phyloP scores from a whole-genome alignment of 75 land plant species.

The Cunninghamia lanceolata region DNA sequence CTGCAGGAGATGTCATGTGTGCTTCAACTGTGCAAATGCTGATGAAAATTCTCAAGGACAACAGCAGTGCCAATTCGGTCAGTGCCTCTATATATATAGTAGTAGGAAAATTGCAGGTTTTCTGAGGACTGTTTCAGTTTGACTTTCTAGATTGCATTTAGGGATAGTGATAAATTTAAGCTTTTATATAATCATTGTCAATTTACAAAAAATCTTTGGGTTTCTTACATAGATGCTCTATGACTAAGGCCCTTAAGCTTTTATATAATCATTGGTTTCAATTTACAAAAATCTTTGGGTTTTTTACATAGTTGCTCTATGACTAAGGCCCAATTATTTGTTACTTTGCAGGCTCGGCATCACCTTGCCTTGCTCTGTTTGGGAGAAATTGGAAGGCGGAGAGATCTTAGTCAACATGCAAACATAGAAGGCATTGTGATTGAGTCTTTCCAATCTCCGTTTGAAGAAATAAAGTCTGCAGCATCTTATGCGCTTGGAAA shows the following conservation, averaged over 20 bases:
- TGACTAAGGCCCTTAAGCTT: not conserved
- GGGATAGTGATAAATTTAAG: not conserved
- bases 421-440: slow-evolving; percentile 87
- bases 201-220: no score
- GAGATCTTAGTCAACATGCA: slow-evolving; percentile 78
- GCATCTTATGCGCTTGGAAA: slow-evolving; percentile 98
- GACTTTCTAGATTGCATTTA: not conserved
- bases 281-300: not conserved
- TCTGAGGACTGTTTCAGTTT: not conserved
- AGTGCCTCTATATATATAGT: slow-evolving; percentile 11
- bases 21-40: slow-evolving; percentile 90
- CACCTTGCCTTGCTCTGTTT: slow-evolving; percentile 87
- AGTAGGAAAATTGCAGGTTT: not conserved
- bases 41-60: slow-evolving; percentile 57
- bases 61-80: slow-evolving; percentile 67
- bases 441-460: slow-evolving; percentile 97
- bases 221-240: no score
- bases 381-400: slow-evolving; percentile 97
- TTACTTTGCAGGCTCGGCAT: slow-evolving; percentile 45
- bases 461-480: slow-evolving; percentile 98
- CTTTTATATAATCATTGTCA: not conserved
- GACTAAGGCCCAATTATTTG: not conserved
- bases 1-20: slow-evolving; percentile 94
- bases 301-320: not conserved
- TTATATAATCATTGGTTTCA: not conserved